Base-by-base conservation (phyloP, 257 asterid genomes). In the Gentiana macrophylla region DNA sequence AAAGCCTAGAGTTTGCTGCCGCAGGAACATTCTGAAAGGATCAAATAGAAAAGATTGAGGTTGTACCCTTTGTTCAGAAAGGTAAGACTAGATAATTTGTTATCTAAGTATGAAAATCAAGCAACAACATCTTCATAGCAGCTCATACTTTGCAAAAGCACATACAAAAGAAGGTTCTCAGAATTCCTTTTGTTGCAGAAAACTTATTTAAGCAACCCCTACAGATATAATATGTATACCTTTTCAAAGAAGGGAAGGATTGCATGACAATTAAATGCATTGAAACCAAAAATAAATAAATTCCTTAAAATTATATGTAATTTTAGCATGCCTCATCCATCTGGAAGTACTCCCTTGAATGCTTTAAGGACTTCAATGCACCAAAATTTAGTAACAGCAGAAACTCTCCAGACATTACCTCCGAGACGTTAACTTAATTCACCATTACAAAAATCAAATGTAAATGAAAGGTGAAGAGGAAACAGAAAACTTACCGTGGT, bases 1-100 rank as follows among this genome's bases (percentile, higher is more conserved):
- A 78, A 63, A 91, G 92, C 72, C 94, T 84, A 37, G 98, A 82
- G 82, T 82, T 82, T 62, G 96, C 60, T 15, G 69, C 95, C 37
- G 96, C 76, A 60, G 98, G 92, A 49, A 83, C 93, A 50, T 77
- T 84, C 98, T 90, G 88, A 50, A 73, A 77, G 53, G 44, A 13
- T 47, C 51, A 65, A 13, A 55, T 47, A 73, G 57, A 51, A 37
- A 49, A 52, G 52, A 34, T 49, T 10, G 33, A 38, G 13, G 37
- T n/a, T 37, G 63, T 32, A 8, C 8, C 5, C 32, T 24, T 1
- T 13, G 35, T 1, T 11, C 15, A 35, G 12, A n/a, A 6, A 2
- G 50, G 55, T 1, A 49, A 37, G n/a, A 9, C 5, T 34, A 41
- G 32, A 6, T 8, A 6, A 12, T 1, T 9, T 53, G 10, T 24